Base-by-base conservation (phyloP, 495 filamentous ascomycete genomes). In the Hypomontagnella submonticulosa region DNA sequence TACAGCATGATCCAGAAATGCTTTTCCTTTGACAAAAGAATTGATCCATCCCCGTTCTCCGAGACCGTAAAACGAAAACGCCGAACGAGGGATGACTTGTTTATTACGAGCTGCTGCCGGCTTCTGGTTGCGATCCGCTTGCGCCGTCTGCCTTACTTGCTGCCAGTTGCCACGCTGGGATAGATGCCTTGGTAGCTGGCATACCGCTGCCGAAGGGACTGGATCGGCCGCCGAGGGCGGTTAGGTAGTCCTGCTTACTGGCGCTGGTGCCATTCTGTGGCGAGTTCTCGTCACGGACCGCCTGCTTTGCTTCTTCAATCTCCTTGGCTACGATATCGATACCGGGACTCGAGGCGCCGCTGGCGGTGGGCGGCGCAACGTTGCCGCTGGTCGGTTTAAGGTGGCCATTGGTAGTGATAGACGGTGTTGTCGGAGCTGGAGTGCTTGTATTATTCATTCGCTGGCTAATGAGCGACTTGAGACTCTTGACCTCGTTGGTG, bases 81-180 rank as follows among this genome's bases (percentile, higher is more conserved):
- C 51, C 51, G 38, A 43, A 43, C 37, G 2, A 55, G 19, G 32
- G 18, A 43, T 55, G n/a, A n/a, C n/a, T n/a, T n/a, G 27, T 13
- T 16, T 51, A 48, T 57, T 46, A 69, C 54, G 71, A 66, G 38
- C 61, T 59, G 56, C 62, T 61, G 34, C 63, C 62, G 18, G 68
- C 61, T 30, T 69, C 66, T 30, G 70, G 51, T 23, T 52, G 54
- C 16, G 63, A 65, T 47, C 67, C 58, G 60, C 64, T 66, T 8
- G 57, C 70, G 2, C 67, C 61, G 11, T 60, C 68, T 18, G 67
- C 65, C 20, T 77, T 82, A 71, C 83, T 88, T 42, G 88, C 84
- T 41, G 89, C 87, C 86, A 96, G 85, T 77, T 97, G 93, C 93
- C 93, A 97, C 1, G 89, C 86, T 0, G 93, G 93, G 67, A 97